Evolutionary conservation across 2,329 filamentous ascomycete species (phyloP).

Genomic region (Grosmannia penicillata): DNA sequence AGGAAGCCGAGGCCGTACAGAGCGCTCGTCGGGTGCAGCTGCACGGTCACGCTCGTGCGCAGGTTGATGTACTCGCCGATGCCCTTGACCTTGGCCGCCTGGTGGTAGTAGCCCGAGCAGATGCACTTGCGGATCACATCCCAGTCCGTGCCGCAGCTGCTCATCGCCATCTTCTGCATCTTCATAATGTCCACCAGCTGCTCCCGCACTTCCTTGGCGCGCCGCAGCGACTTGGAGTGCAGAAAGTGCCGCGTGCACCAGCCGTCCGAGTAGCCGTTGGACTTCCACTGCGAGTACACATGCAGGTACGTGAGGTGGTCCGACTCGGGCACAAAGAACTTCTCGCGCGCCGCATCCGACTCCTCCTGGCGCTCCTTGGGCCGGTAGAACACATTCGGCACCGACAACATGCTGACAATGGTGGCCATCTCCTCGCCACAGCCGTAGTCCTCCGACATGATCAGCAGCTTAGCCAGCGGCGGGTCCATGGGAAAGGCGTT

Average conservation of each 20-base stretch:
- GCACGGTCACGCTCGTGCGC: constrained; percentile 83
- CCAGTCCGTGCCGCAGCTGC: constrained; percentile 91
- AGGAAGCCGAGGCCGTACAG: constrained; percentile 87
- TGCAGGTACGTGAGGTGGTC: constrained; percentile 93
- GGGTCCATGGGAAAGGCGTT: constrained; percentile 98
- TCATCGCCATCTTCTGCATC: constrained; percentile 76
- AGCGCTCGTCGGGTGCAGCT: constrained; percentile 85
- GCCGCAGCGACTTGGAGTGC: constrained; percentile 82
- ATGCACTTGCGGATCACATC: constrained; percentile 92
- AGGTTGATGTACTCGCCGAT: constrained; percentile 97
- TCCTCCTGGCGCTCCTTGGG: constrained; percentile 95
- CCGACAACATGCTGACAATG: constrained; percentile 94
- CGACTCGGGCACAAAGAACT: constrained; percentile 96
- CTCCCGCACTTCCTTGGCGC: constrained; percentile 86
- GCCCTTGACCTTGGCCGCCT: constrained; percentile 89
- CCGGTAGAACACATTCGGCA: constrained; percentile 91
- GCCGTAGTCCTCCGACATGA: constrained; percentile 76
- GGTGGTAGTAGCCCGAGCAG: constrained; percentile 95
- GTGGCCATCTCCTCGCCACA: constrained; percentile 98
- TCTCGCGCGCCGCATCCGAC: constrained; percentile 86
- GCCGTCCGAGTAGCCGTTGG: constrained; percentile 74
- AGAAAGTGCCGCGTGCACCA: constrained; percentile 93
- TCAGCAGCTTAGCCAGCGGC: constrained; percentile 83
- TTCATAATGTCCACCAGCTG: constrained; percentile 91
- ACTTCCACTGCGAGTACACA: constrained; percentile 90